Conservation (phyloP, 768 basidiomycete genomes). For the Kwoniella sp. region DNA sequence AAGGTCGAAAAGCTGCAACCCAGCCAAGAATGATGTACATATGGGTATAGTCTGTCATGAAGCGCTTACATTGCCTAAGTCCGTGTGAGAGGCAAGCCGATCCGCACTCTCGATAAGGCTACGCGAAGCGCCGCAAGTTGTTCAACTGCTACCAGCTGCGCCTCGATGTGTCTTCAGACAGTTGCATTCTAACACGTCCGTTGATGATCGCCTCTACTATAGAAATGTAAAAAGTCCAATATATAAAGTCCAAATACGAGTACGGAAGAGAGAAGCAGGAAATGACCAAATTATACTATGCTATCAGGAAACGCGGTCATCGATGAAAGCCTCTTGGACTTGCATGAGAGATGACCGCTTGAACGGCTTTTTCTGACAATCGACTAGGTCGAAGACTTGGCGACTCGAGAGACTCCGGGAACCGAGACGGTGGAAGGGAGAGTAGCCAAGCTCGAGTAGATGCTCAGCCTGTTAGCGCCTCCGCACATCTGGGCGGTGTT, state of each 20-base stretch:
- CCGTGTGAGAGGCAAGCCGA: too few species aligned
- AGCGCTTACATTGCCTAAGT: too few species aligned
- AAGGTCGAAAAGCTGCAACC: too few species aligned
- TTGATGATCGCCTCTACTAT: background rate
- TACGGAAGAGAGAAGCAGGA: background rate
- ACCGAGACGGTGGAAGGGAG: conserved; percentile 12
- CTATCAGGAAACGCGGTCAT: too few species aligned
- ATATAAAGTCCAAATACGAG: background rate
- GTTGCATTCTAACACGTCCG: background rate
- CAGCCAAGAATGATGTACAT: too few species aligned
- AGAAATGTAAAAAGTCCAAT: background rate
- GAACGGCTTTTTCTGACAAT: background rate
- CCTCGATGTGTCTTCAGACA: too few species aligned
- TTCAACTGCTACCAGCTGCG: too few species aligned
- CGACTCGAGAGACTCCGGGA: background rate
- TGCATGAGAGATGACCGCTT: background rate
- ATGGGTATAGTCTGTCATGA: too few species aligned
- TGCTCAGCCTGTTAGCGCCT: conserved; percentile 13
- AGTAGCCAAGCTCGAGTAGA: conserved; percentile 18
- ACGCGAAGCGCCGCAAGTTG: too few species aligned
- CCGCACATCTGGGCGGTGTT: conserved; percentile 26
- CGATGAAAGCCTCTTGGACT: too few species aligned
- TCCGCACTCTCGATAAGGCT: too few species aligned
- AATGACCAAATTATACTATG: background rate
- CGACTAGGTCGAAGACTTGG: background rate